Evolutionary conservation across 2,329 filamentous ascomycete species (phyloP).

Genomic region (Cadophora sp.): DNA sequence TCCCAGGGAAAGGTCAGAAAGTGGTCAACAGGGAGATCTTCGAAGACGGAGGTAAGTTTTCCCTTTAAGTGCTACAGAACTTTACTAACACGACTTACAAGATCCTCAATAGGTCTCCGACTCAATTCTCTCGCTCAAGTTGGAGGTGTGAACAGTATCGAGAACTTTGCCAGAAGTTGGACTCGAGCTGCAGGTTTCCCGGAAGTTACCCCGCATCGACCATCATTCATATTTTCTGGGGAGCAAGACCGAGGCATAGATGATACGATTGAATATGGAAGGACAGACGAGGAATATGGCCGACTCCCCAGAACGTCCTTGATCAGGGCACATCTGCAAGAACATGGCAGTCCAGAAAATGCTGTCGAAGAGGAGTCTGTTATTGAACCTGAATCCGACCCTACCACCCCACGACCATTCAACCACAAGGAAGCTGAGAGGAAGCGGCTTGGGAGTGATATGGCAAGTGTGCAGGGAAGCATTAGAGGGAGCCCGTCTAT

Average conservation of each 20-base stretch:
- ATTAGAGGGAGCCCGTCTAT: slow-evolving; percentile 53
- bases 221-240: slow-evolving; percentile 72
- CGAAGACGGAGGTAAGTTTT: slow-evolving; percentile 40
- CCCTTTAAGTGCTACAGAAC: not conserved
- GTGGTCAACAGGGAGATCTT: slow-evolving; percentile 32
- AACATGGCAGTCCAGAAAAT: slow-evolving; percentile 42
- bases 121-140: slow-evolving; percentile 69
- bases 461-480: slow-evolving; percentile 41
- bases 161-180: slow-evolving; percentile 92
- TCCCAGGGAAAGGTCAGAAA: slow-evolving; percentile 25
- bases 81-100: slow-evolving; percentile 41
- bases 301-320: slow-evolving; percentile 45
- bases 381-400: slow-evolving; percentile 23
- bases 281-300: slow-evolving; percentile 37
- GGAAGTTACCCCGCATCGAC: slow-evolving; percentile 82
- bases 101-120: slow-evolving; percentile 64
- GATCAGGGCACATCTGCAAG: slow-evolving; percentile 59
- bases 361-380: slow-evolving; percentile 40
- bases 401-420: slow-evolving; percentile 40
- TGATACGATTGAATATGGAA: slow-evolving; percentile 37
- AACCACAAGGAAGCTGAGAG: slow-evolving; percentile 48
- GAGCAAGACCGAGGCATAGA: slow-evolving; percentile 52
- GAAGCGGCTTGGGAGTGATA: slow-evolving; percentile 33
- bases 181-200: slow-evolving; percentile 87
- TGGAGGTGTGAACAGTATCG: slow-evolving; percentile 91